Base-by-base conservation (phyloP, 768 basidiomycete species). In the Leucogyrophana mollusca region DNA sequence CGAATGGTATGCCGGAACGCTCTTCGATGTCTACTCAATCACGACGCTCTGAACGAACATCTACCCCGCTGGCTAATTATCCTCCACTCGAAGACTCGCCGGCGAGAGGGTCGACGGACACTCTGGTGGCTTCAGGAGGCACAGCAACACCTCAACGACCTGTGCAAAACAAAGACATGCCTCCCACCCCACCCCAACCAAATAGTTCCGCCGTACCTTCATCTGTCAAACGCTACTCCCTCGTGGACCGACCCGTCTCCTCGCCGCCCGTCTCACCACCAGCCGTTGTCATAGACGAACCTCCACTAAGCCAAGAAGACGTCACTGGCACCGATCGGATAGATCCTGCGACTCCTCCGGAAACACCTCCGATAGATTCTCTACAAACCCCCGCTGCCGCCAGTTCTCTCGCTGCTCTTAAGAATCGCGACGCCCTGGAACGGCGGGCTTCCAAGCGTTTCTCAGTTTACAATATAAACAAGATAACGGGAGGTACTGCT, bases 361-460 rank as follows among this genome's bases (percentile, higher is more conserved):
- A 56, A 34, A 65, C 66, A 4, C 64, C 77, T 7, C 69, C 73
- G 16, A 59, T 66, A 2, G 69, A 70, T 2, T 47, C 56, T 18
- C 47, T 72, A n/a, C 72, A 74, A 25, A 65, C 71, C 10, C 85
- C 87, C 30, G 85, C 79, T 0, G 80, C 90, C 20, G 88, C 87
- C 42, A 80, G 81, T 57, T 87, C 90, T 4, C 77, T 98, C 9
- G 92, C 90, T 6, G 93, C 93, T 7, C 74, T 99, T 37, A 87
- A 94, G 67, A 83, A 87, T 57, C 84, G 80, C 41, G 93, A 94
- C 54, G 78, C 83, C 1, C 77, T 98, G 32, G 91, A 94, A 56
- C 82, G 95, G 17, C 78, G 95, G 37, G 95, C 95, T 14, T 94
- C 90, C 17, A 97, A 97, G 62, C 88, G 96, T 0, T 98, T 94